Base-by-base conservation (phyloP, 805 yeast genomes). In the Cyberlindnera amylophila region DNA sequence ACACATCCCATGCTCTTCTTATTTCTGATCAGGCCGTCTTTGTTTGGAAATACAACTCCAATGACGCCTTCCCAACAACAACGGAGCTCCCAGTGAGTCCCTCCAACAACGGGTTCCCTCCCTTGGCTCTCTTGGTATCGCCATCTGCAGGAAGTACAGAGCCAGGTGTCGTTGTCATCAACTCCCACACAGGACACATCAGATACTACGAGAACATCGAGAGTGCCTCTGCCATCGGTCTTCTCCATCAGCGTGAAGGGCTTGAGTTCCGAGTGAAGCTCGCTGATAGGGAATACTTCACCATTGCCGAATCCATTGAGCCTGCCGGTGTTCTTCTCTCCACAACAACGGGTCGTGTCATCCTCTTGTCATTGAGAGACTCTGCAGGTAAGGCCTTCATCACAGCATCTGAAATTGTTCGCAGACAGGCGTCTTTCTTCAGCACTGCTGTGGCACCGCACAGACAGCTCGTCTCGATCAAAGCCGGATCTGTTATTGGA, bases 181-280 rank as follows among this genome's bases (percentile, higher is more conserved):
- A 82, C 54, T 67, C 81, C 1, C 58, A 68, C 15, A 53, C 77
- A 0, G 95, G 96, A 0, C 56, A 61, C 15, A 62, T 85, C 36
- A 72, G 74, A 19, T 89, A 81, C 61, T 84, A 82, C 66, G 95
- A 86, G 55, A 77, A 86, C 41, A 78, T 87, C 11, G 82, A 77
- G 48, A 76, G 76, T 45, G 85, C 88, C 0, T 80, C 88, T 0
- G 77, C 86, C 1, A 69, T 77, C 50, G 80, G 85, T 26, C 61
- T 81, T 24, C 66, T 81, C 36, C 64, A 75, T 62, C 63, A 63
- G 36, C 61, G 61, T 33, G 57, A 58, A 36, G 69, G 66, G 10
- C 54, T 58, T 6, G 62, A 57, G 31, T 64, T 66, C 37, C 52
- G 61, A 3, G 53, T 81, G 17, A 71, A 67, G 32, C 64, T 81